Conservation (phyloP, 2,329 filamentous ascomycete genomes). For the Gaeumannomyces sp. region DNA sequence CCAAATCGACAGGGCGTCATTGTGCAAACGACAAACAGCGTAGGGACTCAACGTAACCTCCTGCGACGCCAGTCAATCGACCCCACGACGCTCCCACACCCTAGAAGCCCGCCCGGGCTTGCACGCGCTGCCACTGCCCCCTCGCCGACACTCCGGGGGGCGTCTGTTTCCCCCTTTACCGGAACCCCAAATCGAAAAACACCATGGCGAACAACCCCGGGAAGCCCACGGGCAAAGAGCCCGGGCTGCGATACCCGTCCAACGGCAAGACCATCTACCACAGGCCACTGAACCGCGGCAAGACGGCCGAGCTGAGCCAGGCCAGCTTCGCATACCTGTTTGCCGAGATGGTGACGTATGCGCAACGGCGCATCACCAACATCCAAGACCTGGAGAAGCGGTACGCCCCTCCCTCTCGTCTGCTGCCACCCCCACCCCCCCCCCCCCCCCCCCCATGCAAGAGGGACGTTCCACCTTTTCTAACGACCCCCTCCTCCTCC, state of each 20-base stretch:
- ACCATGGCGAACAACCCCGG: slow-evolving; percentile 46
- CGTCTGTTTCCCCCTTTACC: neutral
- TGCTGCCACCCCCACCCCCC: neutral
- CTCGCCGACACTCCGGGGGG: neutral
- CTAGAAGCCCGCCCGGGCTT: neutral
- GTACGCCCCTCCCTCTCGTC: slow-evolving; percentile 38
- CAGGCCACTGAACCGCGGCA: slow-evolving; percentile 83
- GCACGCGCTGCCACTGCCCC: too few species aligned
- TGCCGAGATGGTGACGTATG: slow-evolving; percentile 93
- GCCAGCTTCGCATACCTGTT: slow-evolving; percentile 95
- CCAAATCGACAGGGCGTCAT: neutral
- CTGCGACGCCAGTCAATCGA: neutral
- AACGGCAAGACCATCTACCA: slow-evolving; percentile 98
- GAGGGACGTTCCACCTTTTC: too few species aligned
- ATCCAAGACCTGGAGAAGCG: slow-evolving; percentile 91
- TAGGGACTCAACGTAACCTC: neutral
- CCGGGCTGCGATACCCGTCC: slow-evolving; percentile 77
- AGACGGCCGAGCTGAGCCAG: slow-evolving; percentile 83
- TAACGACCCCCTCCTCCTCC: neutral
- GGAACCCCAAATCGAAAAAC: slow-evolving; percentile 5
- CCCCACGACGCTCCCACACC: neutral
- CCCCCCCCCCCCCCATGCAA: slow-evolving; percentile 3
- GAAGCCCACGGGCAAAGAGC: slow-evolving; percentile 38
- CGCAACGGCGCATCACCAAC: slow-evolving; percentile 81
- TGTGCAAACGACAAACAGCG: neutral